A percentile compares a stretch with the other conserved stretches of the same genome.
phyloP scores from a whole-genome alignment of 805 yeast genomes.

The Metschnikowia orientalis region DNA sequence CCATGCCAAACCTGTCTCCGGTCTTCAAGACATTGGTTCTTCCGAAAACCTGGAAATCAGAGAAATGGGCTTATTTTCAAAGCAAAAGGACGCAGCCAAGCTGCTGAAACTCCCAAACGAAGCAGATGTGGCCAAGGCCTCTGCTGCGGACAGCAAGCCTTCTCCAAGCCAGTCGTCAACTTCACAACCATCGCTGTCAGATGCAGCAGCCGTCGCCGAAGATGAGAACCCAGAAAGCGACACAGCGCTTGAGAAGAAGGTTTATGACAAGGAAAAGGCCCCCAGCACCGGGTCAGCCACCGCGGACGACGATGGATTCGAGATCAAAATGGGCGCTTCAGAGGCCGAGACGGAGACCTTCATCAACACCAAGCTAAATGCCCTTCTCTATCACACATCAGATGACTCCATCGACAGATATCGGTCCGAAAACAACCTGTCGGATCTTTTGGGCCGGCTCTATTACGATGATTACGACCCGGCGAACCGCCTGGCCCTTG shows the following conservation, averaged over 20 bases:
- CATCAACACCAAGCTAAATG: slow-evolving; percentile 36
- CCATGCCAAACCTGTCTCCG: too few species aligned
- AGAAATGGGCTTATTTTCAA: slow-evolving; percentile 5
- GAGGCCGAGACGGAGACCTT: slow-evolving; percentile 27
- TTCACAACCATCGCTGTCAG: not conserved
- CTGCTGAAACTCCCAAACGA: not conserved
- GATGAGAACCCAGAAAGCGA: slow-evolving; percentile 2
- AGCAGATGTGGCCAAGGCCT: not conserved
- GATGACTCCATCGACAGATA: slow-evolving; percentile 37
- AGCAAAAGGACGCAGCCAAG: slow-evolving; percentile 2
- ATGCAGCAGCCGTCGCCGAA: not conserved
- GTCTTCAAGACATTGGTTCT: too few species aligned
- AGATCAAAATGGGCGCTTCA: slow-evolving; percentile 1
- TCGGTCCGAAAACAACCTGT: slow-evolving; percentile 33
- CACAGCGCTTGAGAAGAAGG: slow-evolving; percentile 9
- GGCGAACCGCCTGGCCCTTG: slow-evolving; percentile 19
- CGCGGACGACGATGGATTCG: slow-evolving; percentile 1
- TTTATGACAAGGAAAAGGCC: slow-evolving; percentile 17
- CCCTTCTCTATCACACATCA: slow-evolving; percentile 35
- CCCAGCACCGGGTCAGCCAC: slow-evolving; percentile 7
- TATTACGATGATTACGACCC: slow-evolving; percentile 42
- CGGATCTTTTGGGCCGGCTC: slow-evolving; percentile 39
- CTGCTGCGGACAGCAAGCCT: too few species aligned
- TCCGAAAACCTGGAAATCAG: too few species aligned
- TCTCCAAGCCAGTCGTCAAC: too few species aligned